Base-by-base conservation (phyloP, 1,284 basidiomycete genomes). In the Boletellus deceptivus region DNA sequence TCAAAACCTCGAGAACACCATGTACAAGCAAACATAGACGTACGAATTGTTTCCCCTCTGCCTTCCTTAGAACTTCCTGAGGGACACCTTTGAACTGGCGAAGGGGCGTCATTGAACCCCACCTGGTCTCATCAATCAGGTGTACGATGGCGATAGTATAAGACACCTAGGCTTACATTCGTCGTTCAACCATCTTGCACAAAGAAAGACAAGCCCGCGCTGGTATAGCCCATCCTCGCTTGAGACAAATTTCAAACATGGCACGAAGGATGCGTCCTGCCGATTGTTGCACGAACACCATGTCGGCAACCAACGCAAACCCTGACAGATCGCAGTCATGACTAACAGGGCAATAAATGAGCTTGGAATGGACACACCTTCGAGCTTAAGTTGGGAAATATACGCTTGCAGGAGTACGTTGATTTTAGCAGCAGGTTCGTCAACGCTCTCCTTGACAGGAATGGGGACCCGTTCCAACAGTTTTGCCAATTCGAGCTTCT, bases 211-310 rank as follows among this genome's bases (percentile, higher is more conserved):
- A 93, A 24, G 91, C 86, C 56, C 93, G 89, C 1, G 94, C 93
- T 0, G 96, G 91, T 6, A 91, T 78, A 1, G 97, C 94, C 93
- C 96, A 99, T n/a, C 96, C 96, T 51, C 95, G 86, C 74, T 97
- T 98, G 55, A 98, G 75, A 68, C 96, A 99, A 49, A 99, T 99
- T 73, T 99, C 96, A 60, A 97, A 99, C 68, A 99, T 91, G 14
- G 97, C 96, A 17, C 95, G 91, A 36, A 99, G 75, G 62, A 99
- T 98, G 76, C 91, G 88, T 41, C 92, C 92, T 3, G 92, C 92
- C 3, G 91, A 94, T 65, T 95, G 92, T 59, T 92, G 89, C 5
- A 96, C 85, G 63, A 93, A 98, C 6, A 98, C 95, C 97, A 99
- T 99, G 69, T 99, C 96, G 2, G 96, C 93, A 16, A 98, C 91